These are phyloP conservation scores for Simplicillium sp. DNA, from an alignment of 2,329 filamentous ascomycete genomes.

Conservation along the genomic window DNA sequence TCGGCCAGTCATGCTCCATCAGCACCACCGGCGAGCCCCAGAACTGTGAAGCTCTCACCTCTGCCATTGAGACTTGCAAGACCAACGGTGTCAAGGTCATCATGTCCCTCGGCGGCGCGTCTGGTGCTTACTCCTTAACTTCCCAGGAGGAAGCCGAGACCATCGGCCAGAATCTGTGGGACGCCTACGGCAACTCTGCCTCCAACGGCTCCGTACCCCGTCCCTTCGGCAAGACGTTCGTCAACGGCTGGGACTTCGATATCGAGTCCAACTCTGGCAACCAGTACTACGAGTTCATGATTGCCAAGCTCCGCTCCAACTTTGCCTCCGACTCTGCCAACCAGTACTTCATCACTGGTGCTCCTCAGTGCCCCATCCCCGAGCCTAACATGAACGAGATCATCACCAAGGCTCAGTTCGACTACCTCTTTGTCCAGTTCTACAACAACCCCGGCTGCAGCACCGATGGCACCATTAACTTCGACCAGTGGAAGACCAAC, in stretches of 20 bases:
- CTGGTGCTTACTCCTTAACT: conserved; percentile 3
- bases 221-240: conserved; percentile 15
- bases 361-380: conserved; percentile 30
- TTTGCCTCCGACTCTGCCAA: conserved; percentile 9
- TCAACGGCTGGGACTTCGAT: conserved; percentile 19
- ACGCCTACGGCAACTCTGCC: conserved; percentile 8
- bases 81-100: conserved; percentile 9
- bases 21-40: conserved; percentile 18
- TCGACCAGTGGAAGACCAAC: conserved; percentile 19
- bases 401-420: conserved; percentile 25
- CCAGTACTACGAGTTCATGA: conserved; percentile 8
- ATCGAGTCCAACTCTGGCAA: conserved; percentile 14
- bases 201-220: conserved; percentile 7
- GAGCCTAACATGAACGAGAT: conserved; percentile 28
- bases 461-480: conserved; percentile 24
- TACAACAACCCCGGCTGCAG: conserved; percentile 33
- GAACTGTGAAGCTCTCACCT: conserved; percentile 10
- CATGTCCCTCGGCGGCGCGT: conserved; percentile 9
- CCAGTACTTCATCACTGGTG: conserved; percentile 32
- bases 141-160: conserved; percentile 6
- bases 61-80: conserved; percentile 7
- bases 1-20: conserved; percentile 28
- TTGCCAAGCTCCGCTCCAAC: conserved; percentile 13
- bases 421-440: conserved; percentile 32
- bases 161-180: conserved; percentile 10